Evolutionary conservation across 225 moss, liverwort and hornwort species (phyloP), one percentile per base, ranked within the genome.

Genomic region (Polytrichum commune): DNA sequence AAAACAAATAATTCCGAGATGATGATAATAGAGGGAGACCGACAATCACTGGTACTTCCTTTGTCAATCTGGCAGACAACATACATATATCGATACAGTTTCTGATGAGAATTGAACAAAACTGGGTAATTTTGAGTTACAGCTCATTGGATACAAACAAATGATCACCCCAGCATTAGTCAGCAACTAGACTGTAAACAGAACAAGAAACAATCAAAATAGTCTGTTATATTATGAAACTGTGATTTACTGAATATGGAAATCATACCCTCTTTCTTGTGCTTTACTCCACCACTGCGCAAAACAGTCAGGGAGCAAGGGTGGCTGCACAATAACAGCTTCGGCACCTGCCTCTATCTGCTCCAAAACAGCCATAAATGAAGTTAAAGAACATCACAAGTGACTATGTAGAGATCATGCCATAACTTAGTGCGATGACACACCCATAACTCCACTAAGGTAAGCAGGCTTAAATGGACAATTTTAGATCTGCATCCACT

Each of bases 261-360:
- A 20, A 46, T 7, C 55, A 73, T 74, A 96, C 89, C 91, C 90
- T 81, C 69, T 73, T 0, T 69, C 75, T 55, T 82, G 66, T 38
- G 85, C 88, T 56, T 79, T 71, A 54, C 73, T 80, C 90, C 90
- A 93, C 91, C 90, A 93, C 24, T 84, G 69, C 27, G 57, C 77
- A 84, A 96, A 96, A 67, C 75, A 68, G 67, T 84, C 75, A 67
- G 69, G 79, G 54, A 93, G 69, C 62, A 89, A 80, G 1, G 91
- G 89, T 66, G 93, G 91, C 73, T 93, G 93, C 29, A 96, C 63
- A 58, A 96, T 88, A 60, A 93, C 69, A 74, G 90, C 85, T 78
- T 96, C 86, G 58, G 89, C 85, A 30, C 89, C 86, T 75, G 84
- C 90, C 70, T 69, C 70, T 23, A 91, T 86, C 86, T 93, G 33